phyloP scores from a whole-genome alignment of 257 asterid species.

The Nicotiana otophora region DNA sequence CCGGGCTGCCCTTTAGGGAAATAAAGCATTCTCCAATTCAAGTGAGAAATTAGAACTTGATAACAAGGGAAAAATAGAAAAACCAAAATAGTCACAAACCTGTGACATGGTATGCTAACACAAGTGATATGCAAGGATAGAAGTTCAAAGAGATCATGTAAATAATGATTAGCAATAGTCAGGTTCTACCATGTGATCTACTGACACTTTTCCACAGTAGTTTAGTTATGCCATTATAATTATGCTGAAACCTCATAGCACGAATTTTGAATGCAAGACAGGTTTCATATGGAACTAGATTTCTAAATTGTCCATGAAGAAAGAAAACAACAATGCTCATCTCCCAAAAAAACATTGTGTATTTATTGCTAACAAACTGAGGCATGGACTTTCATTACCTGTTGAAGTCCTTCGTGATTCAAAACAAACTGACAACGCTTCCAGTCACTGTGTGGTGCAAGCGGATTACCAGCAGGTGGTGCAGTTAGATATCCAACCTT shows the following conservation, averaged over 20 bases:
- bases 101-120: background rate
- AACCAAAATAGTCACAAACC: background rate
- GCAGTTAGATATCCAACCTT: constrained; percentile 90
- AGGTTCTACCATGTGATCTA: constrained; percentile 3
- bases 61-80: background rate
- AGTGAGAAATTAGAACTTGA: background rate
- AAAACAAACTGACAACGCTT: constrained; percentile 73
- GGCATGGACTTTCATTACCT: constrained; percentile 38
- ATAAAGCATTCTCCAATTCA: background rate
- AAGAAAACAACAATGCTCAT: background rate
- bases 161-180: background rate
- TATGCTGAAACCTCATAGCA: background rate
- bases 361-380: background rate
- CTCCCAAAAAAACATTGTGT: background rate
- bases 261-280: background rate
- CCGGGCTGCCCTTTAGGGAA: background rate
- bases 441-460: constrained; percentile 98
- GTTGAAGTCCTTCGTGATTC: constrained; percentile 85
- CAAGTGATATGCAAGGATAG: background rate
- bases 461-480: constrained; percentile 81
- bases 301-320: background rate
- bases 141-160: background rate
- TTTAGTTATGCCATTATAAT: background rate
- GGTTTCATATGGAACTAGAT: background rate
- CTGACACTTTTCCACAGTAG: background rate